These are phyloP conservation scores for Endoconidiophora polonica DNA, from an alignment of 2,329 filamentous ascomycete species.

Conservation along the genomic window DNA sequence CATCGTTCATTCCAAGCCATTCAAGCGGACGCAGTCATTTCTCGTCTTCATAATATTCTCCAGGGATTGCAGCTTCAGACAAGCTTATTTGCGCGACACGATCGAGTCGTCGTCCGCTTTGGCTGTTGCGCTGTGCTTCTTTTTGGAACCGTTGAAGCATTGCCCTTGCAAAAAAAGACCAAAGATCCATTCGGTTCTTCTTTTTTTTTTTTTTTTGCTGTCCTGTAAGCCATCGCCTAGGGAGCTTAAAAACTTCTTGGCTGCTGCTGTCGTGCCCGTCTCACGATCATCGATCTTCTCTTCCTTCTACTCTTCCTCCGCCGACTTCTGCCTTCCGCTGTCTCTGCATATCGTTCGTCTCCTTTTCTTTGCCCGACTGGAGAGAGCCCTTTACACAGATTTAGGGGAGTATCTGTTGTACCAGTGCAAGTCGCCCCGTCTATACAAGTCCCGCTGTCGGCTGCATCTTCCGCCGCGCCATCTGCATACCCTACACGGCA, in stretches of 20 bases:
- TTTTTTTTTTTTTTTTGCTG: constrained; percentile 1
- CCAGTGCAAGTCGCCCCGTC: background rate
- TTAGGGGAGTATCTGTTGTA: background rate
- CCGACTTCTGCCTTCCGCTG: background rate
- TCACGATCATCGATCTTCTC: background rate
- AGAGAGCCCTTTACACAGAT: background rate
- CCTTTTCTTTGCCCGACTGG: background rate
- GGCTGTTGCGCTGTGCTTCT: no score
- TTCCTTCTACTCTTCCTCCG: background rate
- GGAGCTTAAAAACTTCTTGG: no score
- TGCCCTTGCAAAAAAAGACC: no score
- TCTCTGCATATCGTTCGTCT: constrained; percentile 1
- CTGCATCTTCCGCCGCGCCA: background rate
- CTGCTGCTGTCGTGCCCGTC: background rate
- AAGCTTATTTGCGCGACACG: no score
- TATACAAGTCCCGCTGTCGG: no score
- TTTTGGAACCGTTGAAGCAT: no score
- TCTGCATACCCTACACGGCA: constrained; percentile 2
- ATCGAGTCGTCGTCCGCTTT: no score
- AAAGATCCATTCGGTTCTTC: no score
- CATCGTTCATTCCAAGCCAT: no score
- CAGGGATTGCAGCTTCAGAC: no score
- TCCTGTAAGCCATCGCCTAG: background rate
- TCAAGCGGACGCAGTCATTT: no score
- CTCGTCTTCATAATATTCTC: no score